phyloP scores from a whole-genome alignment of 1,139 yeast genomes.

The Petasospora rhodanensis region DNA sequence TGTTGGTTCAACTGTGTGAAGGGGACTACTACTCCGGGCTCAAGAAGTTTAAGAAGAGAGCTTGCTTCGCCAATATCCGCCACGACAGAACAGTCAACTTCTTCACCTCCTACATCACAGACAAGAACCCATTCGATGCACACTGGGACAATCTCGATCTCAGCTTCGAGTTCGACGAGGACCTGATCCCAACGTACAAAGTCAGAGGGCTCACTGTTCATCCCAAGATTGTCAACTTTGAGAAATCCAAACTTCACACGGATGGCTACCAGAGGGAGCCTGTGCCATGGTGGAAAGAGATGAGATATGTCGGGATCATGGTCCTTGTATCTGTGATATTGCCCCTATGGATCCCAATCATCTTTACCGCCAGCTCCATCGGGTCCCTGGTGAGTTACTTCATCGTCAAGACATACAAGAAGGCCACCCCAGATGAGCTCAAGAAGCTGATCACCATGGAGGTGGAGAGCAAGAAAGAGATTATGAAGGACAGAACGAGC shows the following conservation, averaged over 20 bases:
- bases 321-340: slow-evolving; percentile 35
- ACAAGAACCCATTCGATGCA: slow-evolving; percentile 41
- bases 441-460: slow-evolving; percentile 5
- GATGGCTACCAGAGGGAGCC: slow-evolving; percentile 6
- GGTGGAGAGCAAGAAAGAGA: not conserved
- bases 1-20: slow-evolving; percentile 49
- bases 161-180: slow-evolving; percentile 20
- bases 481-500: not conserved
- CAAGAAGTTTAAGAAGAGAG: slow-evolving; percentile 48
- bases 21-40: slow-evolving; percentile 53
- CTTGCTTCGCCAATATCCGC: slow-evolving; percentile 65
- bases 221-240: slow-evolving; percentile 57
- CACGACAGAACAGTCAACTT: slow-evolving; percentile 68
- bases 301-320: slow-evolving; percentile 32
- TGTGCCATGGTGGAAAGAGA: slow-evolving; percentile 19
- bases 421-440: slow-evolving; percentile 11
- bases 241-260: slow-evolving; percentile 27
- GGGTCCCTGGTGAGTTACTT: slow-evolving; percentile 29
- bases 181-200: slow-evolving; percentile 15
- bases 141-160: slow-evolving; percentile 30
- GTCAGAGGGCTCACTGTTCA: slow-evolving; percentile 27
- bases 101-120: slow-evolving; percentile 45
- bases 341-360: slow-evolving; percentile 52
- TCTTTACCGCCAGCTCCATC: slow-evolving; percentile 38
- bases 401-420: slow-evolving; percentile 18